A percentile compares a stretch with the other conserved stretches of the same genome.
Evolutionary conservation across 108 stramenopile genomes (phyloP).

Genomic region (Pseudonitzschia multiseries): DNA sequence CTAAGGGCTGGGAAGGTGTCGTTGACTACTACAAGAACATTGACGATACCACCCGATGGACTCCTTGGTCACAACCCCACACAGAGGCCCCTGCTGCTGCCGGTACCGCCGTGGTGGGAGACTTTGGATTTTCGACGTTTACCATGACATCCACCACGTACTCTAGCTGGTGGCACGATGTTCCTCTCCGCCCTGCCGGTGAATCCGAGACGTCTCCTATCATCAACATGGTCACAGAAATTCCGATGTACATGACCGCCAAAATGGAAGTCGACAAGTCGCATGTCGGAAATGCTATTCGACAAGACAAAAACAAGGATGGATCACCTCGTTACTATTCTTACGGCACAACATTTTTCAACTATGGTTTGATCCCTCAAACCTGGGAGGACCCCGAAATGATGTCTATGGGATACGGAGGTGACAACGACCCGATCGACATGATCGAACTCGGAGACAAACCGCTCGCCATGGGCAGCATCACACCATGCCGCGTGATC

Average conservation of each 20-base stretch:
- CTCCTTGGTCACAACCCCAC: slow-evolving; percentile 89
- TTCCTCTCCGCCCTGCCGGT: slow-evolving; percentile 64
- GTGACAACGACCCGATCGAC: slow-evolving; percentile 98
- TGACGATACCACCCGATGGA: slow-evolving; percentile 85
- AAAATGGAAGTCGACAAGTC: slow-evolving; percentile 97
- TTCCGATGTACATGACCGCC: slow-evolving; percentile 93
- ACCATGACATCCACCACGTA: slow-evolving; percentile 48
- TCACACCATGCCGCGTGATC: slow-evolving; percentile 90
- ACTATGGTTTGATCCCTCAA: slow-evolving; percentile 96
- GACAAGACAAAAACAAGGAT: slow-evolving; percentile 91
- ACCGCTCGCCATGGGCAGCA: slow-evolving; percentile 87
- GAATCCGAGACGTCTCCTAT: slow-evolving; percentile 50
- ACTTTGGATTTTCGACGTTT: slow-evolving; percentile 79
- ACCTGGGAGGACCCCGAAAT: slow-evolving; percentile 97
- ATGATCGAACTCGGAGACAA: slow-evolving; percentile 92
- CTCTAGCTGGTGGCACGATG: slow-evolving; percentile 92
- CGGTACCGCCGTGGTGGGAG: slow-evolving; percentile 54
- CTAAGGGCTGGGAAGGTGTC: slow-evolving; percentile 96
- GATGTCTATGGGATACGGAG: slow-evolving; percentile 80
- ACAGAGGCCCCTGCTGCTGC: slow-evolving; percentile 59
- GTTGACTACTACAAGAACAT: slow-evolving; percentile 97
- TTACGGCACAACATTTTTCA: slow-evolving; percentile 97
- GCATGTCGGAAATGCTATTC: slow-evolving; percentile 61
- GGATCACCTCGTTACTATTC: slow-evolving; percentile 94
- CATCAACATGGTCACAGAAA: slow-evolving; percentile 78